A percentile compares a stretch with the other conserved stretches of the same genome.
phyloP scores from a whole-genome alignment of 2,329 filamentous ascomycete genomes.

The Cercospora sp. region DNA sequence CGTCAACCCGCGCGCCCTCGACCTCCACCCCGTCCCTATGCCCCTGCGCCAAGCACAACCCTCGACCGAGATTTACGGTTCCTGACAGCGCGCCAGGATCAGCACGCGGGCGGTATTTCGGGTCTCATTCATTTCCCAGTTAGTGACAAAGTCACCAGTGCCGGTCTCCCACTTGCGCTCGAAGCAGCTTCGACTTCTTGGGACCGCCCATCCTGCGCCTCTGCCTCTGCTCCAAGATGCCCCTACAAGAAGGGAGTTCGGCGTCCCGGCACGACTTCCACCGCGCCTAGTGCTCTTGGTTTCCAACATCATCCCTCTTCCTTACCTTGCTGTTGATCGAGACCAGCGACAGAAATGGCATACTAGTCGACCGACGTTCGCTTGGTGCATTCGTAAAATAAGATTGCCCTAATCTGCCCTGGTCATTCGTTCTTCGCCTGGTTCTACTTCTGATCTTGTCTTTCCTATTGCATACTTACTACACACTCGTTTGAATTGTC shows the following conservation, averaged over 20 bases:
- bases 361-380: neutral
- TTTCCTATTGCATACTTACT: neutral
- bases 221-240: neutral
- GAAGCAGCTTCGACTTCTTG: neutral
- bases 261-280: neutral
- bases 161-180: neutral
- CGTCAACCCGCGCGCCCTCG: neutral
- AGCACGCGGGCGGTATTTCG: neutral
- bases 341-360: neutral
- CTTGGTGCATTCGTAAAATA: neutral
- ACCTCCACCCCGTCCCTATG: neutral
- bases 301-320: neutral
- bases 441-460: neutral
- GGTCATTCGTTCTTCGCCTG: neutral
- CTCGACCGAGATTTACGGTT: neutral
- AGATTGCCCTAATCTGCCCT: neutral
- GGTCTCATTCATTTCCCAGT: slow-evolving; percentile 5
- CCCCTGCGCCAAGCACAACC: neutral
- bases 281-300: neutral
- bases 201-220: neutral
- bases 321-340: neutral
- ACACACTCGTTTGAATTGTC: neutral
- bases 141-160: neutral
- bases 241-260: neutral
- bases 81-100: neutral